Conservation (phyloP, 169 alveolate genomes). For the Eimeria acervulina region DNA sequence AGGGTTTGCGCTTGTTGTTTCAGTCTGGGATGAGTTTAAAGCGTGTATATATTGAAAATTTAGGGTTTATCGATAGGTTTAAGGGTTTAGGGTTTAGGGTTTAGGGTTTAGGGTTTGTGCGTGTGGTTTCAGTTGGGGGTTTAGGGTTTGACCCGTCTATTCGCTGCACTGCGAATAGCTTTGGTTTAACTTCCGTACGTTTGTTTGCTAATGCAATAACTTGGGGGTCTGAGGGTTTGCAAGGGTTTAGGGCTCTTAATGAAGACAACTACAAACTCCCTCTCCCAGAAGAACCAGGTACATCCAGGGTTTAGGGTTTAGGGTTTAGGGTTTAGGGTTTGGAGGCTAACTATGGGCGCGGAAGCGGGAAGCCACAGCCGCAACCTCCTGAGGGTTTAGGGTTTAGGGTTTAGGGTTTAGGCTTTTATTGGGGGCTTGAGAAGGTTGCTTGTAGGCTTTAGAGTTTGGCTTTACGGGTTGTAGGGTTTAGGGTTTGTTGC, state of each 20-base stretch:
- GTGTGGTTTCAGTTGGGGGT: background rate
- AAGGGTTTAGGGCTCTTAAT: background rate
- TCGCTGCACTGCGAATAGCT: conserved; percentile 18
- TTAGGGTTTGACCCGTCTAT: background rate
- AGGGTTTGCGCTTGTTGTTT: no score
- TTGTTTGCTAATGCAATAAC: background rate
- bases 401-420: conserved; percentile 11
- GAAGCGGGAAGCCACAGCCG: no score
- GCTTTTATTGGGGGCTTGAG: no score
- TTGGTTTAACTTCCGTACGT: conserved; percentile 20
- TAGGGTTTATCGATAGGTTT: background rate
- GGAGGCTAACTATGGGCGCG: no score
- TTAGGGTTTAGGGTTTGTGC: background rate
- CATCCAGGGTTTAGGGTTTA: background rate
- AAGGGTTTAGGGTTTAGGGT: conserved; percentile 1
- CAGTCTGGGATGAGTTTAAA: background rate
- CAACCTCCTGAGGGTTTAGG: no score
- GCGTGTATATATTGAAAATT: background rate
- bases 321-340: conserved; percentile 13
- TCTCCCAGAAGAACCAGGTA: conserved; percentile 37
- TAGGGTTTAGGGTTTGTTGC: conserved; percentile 22
- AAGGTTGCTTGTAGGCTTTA: background rate
- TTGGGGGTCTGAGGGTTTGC: background rate
- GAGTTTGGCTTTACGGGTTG: background rate
- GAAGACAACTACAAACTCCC: background rate